Conservation (phyloP, 768 basidiomycete species). For the Lactarius evosmus region DNA sequence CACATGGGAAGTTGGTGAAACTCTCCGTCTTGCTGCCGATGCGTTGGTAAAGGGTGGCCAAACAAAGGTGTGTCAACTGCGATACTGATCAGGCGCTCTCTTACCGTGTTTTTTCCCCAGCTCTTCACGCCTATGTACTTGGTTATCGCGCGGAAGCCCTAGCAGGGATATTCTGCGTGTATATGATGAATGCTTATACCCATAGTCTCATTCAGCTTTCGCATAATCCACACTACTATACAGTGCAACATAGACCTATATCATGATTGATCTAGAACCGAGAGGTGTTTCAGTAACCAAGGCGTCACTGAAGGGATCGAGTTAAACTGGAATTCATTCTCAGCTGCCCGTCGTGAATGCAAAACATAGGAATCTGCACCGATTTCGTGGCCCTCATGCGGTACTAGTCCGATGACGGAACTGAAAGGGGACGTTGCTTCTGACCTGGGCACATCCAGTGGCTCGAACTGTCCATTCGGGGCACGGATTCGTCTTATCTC, state of each 20-base stretch:
- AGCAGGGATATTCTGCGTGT: not conserved
- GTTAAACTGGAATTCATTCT: not conserved
- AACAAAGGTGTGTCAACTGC: conserved; percentile 57
- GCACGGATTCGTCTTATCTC: not conserved
- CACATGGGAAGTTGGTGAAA: conserved; percentile 85
- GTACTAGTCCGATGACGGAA: not conserved
- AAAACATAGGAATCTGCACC: too few relatives aligned
- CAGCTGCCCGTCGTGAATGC: not conserved
- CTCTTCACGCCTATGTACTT: conserved; percentile 89
- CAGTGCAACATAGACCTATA: not conserved
- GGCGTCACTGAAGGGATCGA: not conserved
- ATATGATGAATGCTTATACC: conserved; percentile 2
- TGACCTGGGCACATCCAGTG: not conserved
- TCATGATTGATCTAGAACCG: not conserved
- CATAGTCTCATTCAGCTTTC: not conserved
- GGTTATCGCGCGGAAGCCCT: conserved; percentile 40
- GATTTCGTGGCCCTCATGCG: too few relatives aligned
- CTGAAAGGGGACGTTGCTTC: not conserved
- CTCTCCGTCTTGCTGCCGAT: conserved; percentile 76
- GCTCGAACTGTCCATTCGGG: not conserved
- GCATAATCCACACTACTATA: conserved; percentile 1
- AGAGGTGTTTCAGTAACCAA: not conserved
- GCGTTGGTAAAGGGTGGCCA: conserved; percentile 82
- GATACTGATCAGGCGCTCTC: not conserved
- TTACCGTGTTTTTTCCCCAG: conserved; percentile 38